Conservation (phyloP, 2,329 filamentous ascomycete species). For the Aspergillus quadricinctus region DNA sequence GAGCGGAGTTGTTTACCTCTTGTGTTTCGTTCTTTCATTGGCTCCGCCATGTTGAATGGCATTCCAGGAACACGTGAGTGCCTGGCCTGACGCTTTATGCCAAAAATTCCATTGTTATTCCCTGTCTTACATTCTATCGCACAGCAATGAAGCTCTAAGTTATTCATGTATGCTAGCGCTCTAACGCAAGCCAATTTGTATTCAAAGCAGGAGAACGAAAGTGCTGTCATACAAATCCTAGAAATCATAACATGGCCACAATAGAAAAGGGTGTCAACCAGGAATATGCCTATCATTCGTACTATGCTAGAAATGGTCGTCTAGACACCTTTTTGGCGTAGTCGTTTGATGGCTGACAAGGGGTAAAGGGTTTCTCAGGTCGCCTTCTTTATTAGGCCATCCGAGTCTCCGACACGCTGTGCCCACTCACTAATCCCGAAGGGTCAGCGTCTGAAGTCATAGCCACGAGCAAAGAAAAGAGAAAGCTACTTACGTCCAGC, state of each 20-base stretch:
- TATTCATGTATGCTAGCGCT: conserved; percentile 1
- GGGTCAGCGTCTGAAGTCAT: conserved; percentile 2
- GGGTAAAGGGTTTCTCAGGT: conserved; percentile 10
- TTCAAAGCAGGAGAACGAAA: not conserved
- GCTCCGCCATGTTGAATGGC: too few species aligned
- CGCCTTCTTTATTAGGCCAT: conserved; percentile 43
- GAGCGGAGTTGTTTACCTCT: conserved; percentile 6
- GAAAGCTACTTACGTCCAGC: conserved; percentile 76
- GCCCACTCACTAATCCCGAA: conserved; percentile 45
- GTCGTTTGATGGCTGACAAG: too few species aligned
- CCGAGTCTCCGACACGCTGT: conserved; percentile 43
- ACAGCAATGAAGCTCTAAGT: not conserved
- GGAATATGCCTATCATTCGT: too few species aligned
- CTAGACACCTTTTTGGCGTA: too few species aligned
- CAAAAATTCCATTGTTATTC: not conserved
- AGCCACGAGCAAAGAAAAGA: not conserved
- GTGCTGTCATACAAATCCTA: conserved; percentile 7
- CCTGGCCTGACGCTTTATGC: too few species aligned
- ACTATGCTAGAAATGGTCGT: too few species aligned
- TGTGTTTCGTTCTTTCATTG: too few species aligned
- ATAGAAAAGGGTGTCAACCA: not conserved
- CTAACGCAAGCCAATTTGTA: conserved; percentile 4
- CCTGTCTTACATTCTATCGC: conserved; percentile 4
- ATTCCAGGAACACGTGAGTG: too few species aligned
- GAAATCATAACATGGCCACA: conserved; percentile 1